phyloP scores from a whole-genome alignment of 805 yeast genomes.

The Millerago galiae region DNA sequence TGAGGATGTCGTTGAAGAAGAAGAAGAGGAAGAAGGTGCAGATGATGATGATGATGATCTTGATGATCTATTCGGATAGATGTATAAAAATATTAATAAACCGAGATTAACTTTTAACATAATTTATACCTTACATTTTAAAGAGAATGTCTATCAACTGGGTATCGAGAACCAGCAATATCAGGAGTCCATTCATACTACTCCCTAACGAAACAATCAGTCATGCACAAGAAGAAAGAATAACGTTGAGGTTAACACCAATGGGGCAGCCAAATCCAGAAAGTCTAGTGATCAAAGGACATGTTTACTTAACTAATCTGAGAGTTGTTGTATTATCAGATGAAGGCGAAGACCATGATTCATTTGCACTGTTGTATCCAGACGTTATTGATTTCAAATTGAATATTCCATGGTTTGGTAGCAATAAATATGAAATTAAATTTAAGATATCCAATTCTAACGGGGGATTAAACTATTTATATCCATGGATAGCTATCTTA shows the following conservation, averaged over 20 bases:
- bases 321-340: constrained; percentile 32
- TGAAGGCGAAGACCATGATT: constrained; percentile 12
- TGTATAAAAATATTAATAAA: background rate
- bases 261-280: constrained; percentile 20
- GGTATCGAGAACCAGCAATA: constrained; percentile 17
- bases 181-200: constrained; percentile 19
- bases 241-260: constrained; percentile 12
- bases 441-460: constrained; percentile 31
- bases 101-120: too few relatives aligned
- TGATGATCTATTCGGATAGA: constrained; percentile 25
- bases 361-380: constrained; percentile 33
- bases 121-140: too few relatives aligned
- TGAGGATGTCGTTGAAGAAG: constrained; percentile 26
- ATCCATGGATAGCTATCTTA: constrained; percentile 32
- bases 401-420: constrained; percentile 48
- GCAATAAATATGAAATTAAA: constrained; percentile 40
- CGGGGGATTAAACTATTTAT: constrained; percentile 29
- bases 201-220: constrained; percentile 21
- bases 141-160: constrained; percentile 30
- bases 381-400: constrained; percentile 30
- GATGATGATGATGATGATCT: constrained; percentile 26
- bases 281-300: constrained; percentile 26
- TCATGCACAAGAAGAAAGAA: constrained; percentile 14
- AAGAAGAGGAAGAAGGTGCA: constrained; percentile 27
- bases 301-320: constrained; percentile 34